Conservation (phyloP, 73 alveolate genomes). For the Diophrys appendiculata region DNA sequence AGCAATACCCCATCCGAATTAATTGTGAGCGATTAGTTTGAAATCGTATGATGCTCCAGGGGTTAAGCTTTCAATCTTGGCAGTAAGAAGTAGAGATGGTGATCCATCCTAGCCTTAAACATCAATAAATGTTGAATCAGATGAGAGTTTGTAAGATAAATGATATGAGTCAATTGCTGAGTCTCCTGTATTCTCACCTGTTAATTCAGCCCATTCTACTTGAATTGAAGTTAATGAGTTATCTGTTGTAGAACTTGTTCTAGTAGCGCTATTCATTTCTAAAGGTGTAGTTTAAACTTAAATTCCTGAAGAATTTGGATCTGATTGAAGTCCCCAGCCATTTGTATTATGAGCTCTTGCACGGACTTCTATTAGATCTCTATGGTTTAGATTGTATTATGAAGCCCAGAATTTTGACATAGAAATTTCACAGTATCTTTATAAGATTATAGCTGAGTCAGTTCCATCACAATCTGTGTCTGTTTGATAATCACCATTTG, state of each 20-base stretch:
- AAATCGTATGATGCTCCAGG: constrained; percentile 19
- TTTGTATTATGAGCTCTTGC: constrained; percentile 30
- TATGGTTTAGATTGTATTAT: background rate
- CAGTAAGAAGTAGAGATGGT: no score
- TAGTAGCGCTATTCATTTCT: constrained; percentile 21
- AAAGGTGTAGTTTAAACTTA: constrained; percentile 13
- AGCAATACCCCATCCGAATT: constrained; percentile 56
- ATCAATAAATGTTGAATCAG: no score
- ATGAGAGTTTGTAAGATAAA: constrained; percentile 34
- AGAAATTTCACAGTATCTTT: constrained; percentile 13
- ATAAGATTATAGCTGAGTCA: constrained; percentile 1
- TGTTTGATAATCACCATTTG: background rate
- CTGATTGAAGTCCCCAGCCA: constrained; percentile 25
- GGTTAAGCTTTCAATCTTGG: background rate
- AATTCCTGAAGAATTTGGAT: constrained; percentile 19
- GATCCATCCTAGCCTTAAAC: no score
- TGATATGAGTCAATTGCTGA: constrained; percentile 28
- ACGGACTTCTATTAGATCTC: constrained; percentile 15
- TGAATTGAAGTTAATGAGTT: constrained; percentile 10
- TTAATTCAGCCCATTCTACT: constrained; percentile 27
- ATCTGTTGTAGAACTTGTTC: constrained; percentile 27
- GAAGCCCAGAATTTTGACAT: constrained; percentile 16
- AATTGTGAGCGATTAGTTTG: constrained; percentile 34
- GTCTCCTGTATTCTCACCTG: constrained; percentile 34
- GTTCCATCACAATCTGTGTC: constrained; percentile 48